Conservation (phyloP, 768 basidiomycete genomes). For the Amanita jacksonii region DNA sequence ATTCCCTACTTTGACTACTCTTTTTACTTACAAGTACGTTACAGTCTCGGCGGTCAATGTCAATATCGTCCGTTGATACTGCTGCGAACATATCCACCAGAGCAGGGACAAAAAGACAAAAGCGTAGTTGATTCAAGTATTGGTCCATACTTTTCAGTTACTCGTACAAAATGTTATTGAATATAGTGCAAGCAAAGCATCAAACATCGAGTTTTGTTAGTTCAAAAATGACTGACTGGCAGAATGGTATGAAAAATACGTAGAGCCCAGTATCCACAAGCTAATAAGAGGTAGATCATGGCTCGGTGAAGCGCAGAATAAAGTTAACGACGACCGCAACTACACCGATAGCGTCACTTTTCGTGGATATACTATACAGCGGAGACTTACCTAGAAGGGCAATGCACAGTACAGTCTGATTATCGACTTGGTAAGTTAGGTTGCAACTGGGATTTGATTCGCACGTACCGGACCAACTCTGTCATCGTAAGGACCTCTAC, state of each 20-base stretch:
- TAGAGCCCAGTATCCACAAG: not conserved
- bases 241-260: no score
- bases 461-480: conserved; percentile 82
- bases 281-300: conserved; percentile 13
- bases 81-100: conserved; percentile 40
- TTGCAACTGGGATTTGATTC: conserved; percentile 7
- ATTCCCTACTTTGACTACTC: no score
- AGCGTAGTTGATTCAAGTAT: conserved; percentile 30
- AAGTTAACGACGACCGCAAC: conserved; percentile 84
- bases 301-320: conserved; percentile 62
- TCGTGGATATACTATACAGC: not conserved
- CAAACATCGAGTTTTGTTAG: no score
- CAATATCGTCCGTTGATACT: conserved; percentile 70
- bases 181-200: not conserved
- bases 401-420: conserved; percentile 72
- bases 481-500: conserved; percentile 94
- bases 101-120: conserved; percentile 48
- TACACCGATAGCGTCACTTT: conserved; percentile 21
- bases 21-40: conserved; percentile 8
- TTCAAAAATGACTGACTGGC: no score
- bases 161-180: no score
- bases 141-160: not conserved
- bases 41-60: conserved; percentile 56
- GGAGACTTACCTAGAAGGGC: conserved; percentile 59
- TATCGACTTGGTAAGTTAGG: conserved; percentile 8